Evolutionary conservation across 1,284 basidiomycete genomes (phyloP), one percentile per base, ranked within the genome.

Genomic region (Ceratobasidium sp.): DNA sequence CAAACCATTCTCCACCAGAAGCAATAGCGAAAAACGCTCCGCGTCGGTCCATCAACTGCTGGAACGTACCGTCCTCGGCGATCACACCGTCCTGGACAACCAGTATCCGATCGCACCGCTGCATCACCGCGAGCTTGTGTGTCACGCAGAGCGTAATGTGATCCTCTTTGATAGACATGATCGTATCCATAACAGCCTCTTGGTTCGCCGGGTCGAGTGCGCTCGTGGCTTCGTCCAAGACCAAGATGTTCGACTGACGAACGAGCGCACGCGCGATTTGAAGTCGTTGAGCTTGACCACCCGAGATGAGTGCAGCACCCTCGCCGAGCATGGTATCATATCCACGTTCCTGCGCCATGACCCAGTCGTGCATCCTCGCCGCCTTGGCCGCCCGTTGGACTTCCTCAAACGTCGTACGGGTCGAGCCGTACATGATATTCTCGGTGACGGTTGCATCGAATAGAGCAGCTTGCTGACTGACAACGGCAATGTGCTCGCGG

Each of bases 171-270:
- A 90, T 88, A 50, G 81, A 80, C 71, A 83, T 81, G 45, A 97
- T 88, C 14, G 93, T 91, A 73, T 94, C 89, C 78, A 97, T 84
- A 43, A 98, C 89, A 26, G 87, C 87, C 2, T 85, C 84, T 81
- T 95, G 91, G 80, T 94, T 97, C 75, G 88, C 88, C 0, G 87
- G 82, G 79, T 98, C 97, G 72, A 98, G 84, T 5, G 96, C 94
- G 48, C 89, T 91, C 6, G 97, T 99, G 79, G 93, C 97, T 80
- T 98, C 97, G 81, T 98, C 97, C 59, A 98, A 84, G 59, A 98
- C 89, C 36, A 98, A 84, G n/a, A 97, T 86, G 41, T 84, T 85
- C 0, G 91, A 84, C 0, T 86, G 85, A 8, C 84, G 79, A n/a
- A 91, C 89, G 16, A 98, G 85, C 0, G 96, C 95, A 1, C 97